phyloP scores from a whole-genome alignment of 2,329 filamentous ascomycete species.

The Microcyclosporella mali region DNA sequence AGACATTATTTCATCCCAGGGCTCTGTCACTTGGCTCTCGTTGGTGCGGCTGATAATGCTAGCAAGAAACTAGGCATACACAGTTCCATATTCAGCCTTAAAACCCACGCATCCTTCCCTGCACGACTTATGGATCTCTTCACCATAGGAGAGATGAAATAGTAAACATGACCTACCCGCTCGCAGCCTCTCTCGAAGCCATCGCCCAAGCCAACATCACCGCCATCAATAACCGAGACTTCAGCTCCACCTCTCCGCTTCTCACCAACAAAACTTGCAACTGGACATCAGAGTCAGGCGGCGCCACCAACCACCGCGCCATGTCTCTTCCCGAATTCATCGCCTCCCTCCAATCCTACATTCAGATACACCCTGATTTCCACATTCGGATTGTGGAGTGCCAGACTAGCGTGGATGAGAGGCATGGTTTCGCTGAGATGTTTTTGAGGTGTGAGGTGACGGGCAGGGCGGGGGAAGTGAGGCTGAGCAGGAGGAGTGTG shows the following conservation, averaged over 20 bases:
- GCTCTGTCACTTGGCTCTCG: no score
- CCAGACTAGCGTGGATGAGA: neutral
- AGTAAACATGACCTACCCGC: no score
- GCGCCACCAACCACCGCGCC: neutral
- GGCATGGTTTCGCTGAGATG: neutral
- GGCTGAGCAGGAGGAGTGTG: neutral
- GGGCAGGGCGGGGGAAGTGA: neutral
- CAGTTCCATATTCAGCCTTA: no score
- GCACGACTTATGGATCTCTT: no score
- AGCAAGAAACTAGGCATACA: no score
- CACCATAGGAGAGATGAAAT: no score
- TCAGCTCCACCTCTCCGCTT: neutral
- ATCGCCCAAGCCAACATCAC: neutral
- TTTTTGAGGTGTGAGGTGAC: neutral
- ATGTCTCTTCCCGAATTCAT: neutral
- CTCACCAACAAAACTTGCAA: neutral
- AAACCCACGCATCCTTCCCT: no score
- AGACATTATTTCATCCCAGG: no score
- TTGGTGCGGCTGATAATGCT: no score
- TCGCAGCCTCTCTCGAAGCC: neutral
- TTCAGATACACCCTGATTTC: neutral
- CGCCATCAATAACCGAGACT: slow-evolving; percentile 1
- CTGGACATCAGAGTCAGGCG: neutral
- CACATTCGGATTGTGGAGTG: neutral
- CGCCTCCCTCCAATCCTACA: neutral